Conservation (phyloP, 495 filamentous ascomycete species). For the Diplogelasinospora grovesii region DNA sequence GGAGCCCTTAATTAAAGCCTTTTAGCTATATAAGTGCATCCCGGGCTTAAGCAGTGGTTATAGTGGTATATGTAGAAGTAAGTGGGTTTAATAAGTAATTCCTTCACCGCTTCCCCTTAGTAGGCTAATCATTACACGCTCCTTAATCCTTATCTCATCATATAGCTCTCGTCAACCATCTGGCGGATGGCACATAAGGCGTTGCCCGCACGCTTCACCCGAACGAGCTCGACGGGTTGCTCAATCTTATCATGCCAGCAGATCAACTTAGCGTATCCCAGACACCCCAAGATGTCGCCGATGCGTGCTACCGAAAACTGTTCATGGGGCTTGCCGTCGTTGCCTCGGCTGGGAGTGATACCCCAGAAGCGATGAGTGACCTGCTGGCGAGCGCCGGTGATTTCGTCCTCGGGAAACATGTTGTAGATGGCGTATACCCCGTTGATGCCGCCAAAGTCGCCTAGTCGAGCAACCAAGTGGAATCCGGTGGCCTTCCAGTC, state of each 20-base stretch:
- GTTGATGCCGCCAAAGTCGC: neutral
- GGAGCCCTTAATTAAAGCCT: too few relatives aligned
- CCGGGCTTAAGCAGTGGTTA: too few relatives aligned
- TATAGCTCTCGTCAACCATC: neutral
- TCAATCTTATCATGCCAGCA: neutral
- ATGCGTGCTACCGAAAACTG: neutral
- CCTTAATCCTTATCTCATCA: neutral
- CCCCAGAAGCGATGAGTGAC: neutral
- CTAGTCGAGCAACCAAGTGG: neutral
- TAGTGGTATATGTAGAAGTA: too few relatives aligned
- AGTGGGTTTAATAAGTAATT: too few relatives aligned
- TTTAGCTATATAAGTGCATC: too few relatives aligned
- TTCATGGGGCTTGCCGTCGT: neutral
- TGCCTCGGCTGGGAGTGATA: neutral
- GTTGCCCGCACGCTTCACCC: neutral
- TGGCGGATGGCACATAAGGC: neutral
- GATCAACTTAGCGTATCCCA: neutral
- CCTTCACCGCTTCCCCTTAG: too few relatives aligned
- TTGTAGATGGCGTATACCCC: neutral
- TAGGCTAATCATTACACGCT: too few relatives aligned
- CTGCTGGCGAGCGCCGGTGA: neutral
- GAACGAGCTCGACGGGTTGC: neutral
- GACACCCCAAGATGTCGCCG: neutral
- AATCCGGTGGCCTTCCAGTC: neutral
- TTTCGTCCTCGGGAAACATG: neutral